A percentile compares a stretch with the other conserved stretches of the same genome.
phyloP scores from a whole-genome alignment of 2,329 filamentous ascomycete genomes.

The Diaporthe sp. region DNA sequence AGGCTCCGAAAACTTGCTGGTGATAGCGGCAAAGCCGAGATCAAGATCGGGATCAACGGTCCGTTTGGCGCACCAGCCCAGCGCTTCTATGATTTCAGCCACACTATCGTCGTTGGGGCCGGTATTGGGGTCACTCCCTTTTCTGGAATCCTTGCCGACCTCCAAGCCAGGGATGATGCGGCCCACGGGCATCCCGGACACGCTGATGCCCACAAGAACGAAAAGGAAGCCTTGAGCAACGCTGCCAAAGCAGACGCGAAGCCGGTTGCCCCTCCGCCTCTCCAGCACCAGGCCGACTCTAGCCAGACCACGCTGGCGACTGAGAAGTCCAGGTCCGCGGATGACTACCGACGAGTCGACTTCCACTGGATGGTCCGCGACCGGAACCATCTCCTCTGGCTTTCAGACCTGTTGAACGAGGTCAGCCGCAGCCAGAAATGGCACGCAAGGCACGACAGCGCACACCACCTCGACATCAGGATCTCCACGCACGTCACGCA shows the following conservation, averaged over 20 bases:
- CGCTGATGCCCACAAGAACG: not conserved
- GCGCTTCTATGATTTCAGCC: slow-evolving; percentile 70
- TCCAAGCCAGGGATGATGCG: slow-evolving; percentile 11
- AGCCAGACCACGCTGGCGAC: slow-evolving; percentile 4
- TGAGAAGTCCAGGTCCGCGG: slow-evolving; percentile 45
- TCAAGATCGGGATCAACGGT: slow-evolving; percentile 66
- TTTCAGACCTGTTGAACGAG: slow-evolving; percentile 68
- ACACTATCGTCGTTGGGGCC: slow-evolving; percentile 68
- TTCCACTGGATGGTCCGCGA: slow-evolving; percentile 74
- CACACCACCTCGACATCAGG: slow-evolving; percentile 63
- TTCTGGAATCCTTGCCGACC: slow-evolving; percentile 63
- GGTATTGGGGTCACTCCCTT: slow-evolving; percentile 73
- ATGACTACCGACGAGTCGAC: slow-evolving; percentile 65
- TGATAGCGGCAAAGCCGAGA: not conserved
- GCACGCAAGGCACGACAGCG: slow-evolving; percentile 53
- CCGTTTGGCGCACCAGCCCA: slow-evolving; percentile 72
- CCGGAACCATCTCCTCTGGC: slow-evolving; percentile 69
- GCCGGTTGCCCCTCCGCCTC: not conserved
- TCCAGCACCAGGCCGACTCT: not conserved
- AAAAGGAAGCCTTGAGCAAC: not conserved
- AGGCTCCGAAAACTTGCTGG: slow-evolving; percentile 53
- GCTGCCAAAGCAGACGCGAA: not conserved
- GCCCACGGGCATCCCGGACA: not conserved
- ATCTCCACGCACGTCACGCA: slow-evolving; percentile 71
- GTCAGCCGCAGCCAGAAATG: slow-evolving; percentile 56